Conservation (phyloP, 176 grass and related monocot species). For the Olyra latifolia region DNA sequence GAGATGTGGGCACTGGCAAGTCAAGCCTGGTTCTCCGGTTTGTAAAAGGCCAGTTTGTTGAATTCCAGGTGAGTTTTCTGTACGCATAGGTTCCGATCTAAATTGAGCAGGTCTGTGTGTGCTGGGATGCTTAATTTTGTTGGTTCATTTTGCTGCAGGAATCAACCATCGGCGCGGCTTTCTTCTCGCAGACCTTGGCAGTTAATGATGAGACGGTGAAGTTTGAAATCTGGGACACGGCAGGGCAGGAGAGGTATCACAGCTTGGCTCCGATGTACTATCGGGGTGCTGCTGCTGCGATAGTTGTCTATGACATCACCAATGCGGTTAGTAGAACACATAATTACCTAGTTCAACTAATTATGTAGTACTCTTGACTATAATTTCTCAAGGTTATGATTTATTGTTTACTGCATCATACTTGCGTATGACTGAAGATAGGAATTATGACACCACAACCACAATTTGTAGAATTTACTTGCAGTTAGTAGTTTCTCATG, state of each 20-base stretch:
- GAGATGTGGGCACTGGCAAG: slow-evolving; percentile 90
- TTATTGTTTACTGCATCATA: not conserved
- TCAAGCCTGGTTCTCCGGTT: slow-evolving; percentile 92
- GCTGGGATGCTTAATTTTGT: not conserved
- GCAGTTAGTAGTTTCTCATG: not conserved
- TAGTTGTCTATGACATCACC: slow-evolving; percentile 89
- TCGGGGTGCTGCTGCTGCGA: slow-evolving; percentile 69
- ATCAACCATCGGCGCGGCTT: slow-evolving; percentile 87
- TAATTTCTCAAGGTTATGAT: not conserved
- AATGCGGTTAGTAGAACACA: slow-evolving; percentile 55
- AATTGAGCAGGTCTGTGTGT: not conserved
- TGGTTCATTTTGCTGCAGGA: slow-evolving; percentile 45
- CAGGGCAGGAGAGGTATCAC: slow-evolving; percentile 91
- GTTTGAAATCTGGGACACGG: slow-evolving; percentile 98
- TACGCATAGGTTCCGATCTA: not conserved
- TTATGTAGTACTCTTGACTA: not conserved
- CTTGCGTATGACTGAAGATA: not conserved
- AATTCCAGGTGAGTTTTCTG: slow-evolving; percentile 72
- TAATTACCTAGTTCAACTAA: not conserved
- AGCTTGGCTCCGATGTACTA: slow-evolving; percentile 97
- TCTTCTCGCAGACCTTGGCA: slow-evolving; percentile 89
- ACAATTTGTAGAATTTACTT: not conserved
- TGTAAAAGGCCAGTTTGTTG: slow-evolving; percentile 97
- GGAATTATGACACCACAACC: not conserved
- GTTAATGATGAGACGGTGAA: slow-evolving; percentile 77